phyloP scores from a whole-genome alignment of 768 basidiomycete genomes.

The Trametes gibbosa region DNA sequence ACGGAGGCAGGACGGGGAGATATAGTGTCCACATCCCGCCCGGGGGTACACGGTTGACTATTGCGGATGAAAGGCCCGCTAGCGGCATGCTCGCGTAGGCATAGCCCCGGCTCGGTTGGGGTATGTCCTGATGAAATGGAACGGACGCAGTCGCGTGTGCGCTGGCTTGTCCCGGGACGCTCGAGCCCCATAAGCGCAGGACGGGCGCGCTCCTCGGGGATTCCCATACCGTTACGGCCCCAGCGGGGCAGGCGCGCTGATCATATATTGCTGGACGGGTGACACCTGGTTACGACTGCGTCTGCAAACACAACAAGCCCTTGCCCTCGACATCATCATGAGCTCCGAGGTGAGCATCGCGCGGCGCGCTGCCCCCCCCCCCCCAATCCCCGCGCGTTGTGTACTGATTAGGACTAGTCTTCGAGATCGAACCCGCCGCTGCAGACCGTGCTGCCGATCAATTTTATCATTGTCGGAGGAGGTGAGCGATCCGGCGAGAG shows the following conservation, averaged over 20 bases:
- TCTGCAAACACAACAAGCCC: background rate
- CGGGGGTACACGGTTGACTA: no score
- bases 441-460: constrained; percentile 19
- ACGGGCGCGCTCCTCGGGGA: background rate
- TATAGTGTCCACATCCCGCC: no score
- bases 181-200: background rate
- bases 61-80: background rate
- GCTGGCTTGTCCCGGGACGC: background rate
- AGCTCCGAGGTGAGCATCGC: background rate
- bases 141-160: background rate
- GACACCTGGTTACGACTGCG: background rate
- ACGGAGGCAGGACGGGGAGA: no score
- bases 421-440: constrained; percentile 7
- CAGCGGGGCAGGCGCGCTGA: background rate
- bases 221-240: background rate
- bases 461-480: constrained; percentile 33
- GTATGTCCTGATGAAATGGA: background rate
- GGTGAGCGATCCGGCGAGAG: constrained; percentile 13
- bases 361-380: background rate
- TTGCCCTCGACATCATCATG: background rate
- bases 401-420: background rate
- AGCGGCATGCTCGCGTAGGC: background rate
- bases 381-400: no score
- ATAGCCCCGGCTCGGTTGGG: background rate
- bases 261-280: background rate